phyloP scores from a whole-genome alignment of 495 filamentous ascomycete genomes.

The Lophiotrema nucula region DNA sequence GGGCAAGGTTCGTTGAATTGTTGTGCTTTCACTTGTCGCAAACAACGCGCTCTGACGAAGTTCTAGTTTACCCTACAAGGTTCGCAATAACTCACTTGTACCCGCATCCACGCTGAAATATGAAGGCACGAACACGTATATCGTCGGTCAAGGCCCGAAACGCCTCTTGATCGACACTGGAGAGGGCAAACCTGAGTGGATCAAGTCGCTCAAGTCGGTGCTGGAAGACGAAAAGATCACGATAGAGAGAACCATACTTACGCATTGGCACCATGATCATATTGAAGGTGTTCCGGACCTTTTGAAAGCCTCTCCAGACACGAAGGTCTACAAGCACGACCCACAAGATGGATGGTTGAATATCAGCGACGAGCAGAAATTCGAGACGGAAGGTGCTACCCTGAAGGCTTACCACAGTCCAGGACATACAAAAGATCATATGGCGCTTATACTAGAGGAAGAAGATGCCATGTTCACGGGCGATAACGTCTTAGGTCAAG shows the following conservation, averaged over 20 bases:
- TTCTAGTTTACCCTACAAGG: conserved; percentile 44
- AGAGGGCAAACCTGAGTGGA: conserved; percentile 50
- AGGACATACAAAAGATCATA: conserved; percentile 85
- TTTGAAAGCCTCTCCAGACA: conserved; percentile 57
- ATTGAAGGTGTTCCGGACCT: conserved; percentile 70
- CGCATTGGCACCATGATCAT: conserved; percentile 92
- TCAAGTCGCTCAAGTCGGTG: conserved; percentile 56
- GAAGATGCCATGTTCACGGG: conserved; percentile 89
- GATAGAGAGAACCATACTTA: conserved; percentile 67
- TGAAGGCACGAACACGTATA: conserved; percentile 47
- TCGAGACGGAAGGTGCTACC: conserved; percentile 72
- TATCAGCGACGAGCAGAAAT: conserved; percentile 65
- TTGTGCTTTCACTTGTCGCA: neutral
- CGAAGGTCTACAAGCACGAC: conserved; percentile 54
- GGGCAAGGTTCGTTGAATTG: conserved; percentile 35
- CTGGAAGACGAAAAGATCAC: conserved; percentile 65
- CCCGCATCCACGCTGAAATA: neutral
- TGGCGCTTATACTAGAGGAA: conserved; percentile 60
- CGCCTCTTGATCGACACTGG: conserved; percentile 45
- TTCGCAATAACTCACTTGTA: neutral
- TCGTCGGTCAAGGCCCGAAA: conserved; percentile 38
- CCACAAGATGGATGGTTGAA: conserved; percentile 42
- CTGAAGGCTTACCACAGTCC: conserved; percentile 74
- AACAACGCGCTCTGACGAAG: neutral
- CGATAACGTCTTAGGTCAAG: conserved; percentile 92